phyloP scores from a whole-genome alignment of 1,284 basidiomycete species.

The Leccinum pachyderme region DNA sequence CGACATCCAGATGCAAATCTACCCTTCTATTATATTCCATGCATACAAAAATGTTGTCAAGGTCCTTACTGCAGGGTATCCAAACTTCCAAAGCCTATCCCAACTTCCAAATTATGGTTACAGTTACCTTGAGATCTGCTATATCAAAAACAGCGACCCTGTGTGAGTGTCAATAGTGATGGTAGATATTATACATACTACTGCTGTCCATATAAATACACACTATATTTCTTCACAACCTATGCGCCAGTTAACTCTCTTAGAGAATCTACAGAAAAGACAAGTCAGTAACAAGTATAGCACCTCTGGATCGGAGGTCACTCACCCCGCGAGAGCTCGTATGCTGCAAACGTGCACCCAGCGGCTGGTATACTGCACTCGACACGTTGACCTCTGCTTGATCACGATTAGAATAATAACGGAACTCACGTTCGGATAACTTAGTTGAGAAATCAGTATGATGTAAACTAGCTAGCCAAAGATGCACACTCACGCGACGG shows the following conservation, averaged over 20 bases:
- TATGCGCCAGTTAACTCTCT: background rate
- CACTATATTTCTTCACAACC: background rate
- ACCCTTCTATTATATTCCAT: background rate
- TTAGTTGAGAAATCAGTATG: slow-evolving; percentile 1
- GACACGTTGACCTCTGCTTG: background rate
- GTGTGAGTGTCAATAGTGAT: background rate
- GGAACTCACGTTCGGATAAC: slow-evolving; percentile 20
- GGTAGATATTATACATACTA: background rate
- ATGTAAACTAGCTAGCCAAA: background rate
- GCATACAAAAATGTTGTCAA: background rate
- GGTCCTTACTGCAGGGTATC: background rate
- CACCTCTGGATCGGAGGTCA: background rate
- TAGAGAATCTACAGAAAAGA: background rate
- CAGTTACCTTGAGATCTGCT: too few relatives aligned
- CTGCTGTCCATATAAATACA: background rate
- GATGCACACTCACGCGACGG: slow-evolving; percentile 54
- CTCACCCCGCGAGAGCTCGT: slow-evolving; percentile 78
- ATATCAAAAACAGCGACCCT: too few relatives aligned
- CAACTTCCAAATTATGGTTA: background rate
- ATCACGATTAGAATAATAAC: background rate
- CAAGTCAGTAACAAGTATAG: background rate
- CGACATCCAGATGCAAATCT: background rate
- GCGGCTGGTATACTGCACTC: slow-evolving; percentile 81
- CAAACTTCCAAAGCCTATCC: background rate
- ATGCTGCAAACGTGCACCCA: slow-evolving; percentile 89